phyloP scores from a whole-genome alignment of 495 filamentous ascomycete genomes.

The Daldinia grandis region DNA sequence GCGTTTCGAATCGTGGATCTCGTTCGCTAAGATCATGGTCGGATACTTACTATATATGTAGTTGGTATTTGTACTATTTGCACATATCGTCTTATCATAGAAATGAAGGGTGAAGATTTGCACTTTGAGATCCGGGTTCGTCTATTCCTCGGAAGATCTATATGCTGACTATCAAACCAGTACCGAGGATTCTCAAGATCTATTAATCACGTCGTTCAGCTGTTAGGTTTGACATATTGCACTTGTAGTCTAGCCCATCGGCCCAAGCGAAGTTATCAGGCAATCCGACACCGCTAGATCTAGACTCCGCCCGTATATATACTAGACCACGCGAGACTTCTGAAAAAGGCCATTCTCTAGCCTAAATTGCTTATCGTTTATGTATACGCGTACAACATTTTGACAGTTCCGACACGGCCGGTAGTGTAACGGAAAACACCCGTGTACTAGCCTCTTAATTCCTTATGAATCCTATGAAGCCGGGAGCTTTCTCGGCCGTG shows the following conservation, averaged over 20 bases:
- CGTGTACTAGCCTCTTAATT: background rate
- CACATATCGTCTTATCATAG: slow-evolving; percentile 19
- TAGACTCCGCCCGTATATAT: slow-evolving; percentile 22
- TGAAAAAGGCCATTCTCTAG: background rate
- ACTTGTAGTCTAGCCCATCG: background rate
- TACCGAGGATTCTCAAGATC: slow-evolving; percentile 36
- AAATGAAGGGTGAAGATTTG: slow-evolving; percentile 41
- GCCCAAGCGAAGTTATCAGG: slow-evolving; percentile 4
- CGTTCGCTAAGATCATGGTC: background rate
- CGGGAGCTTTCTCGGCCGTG: slow-evolving; percentile 16
- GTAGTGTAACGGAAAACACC: slow-evolving; percentile 13
- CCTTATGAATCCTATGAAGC: background rate
- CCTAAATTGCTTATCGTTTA: background rate
- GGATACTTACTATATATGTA: too few species aligned
- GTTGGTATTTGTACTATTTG: too few species aligned
- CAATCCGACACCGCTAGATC: slow-evolving; percentile 37
- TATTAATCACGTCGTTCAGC: slow-evolving; percentile 31
- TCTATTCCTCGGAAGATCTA: slow-evolving; percentile 34
- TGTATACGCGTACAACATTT: background rate
- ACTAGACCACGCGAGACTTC: background rate
- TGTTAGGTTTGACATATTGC: slow-evolving; percentile 7
- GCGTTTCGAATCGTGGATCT: slow-evolving; percentile 39
- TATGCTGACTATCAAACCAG: slow-evolving; percentile 31
- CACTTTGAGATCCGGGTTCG: slow-evolving; percentile 18
- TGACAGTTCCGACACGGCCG: slow-evolving; percentile 7